These are phyloP conservation scores for Sungouiella blattae DNA, from an alignment of 805 yeast species.

Conservation along the genomic window DNA sequence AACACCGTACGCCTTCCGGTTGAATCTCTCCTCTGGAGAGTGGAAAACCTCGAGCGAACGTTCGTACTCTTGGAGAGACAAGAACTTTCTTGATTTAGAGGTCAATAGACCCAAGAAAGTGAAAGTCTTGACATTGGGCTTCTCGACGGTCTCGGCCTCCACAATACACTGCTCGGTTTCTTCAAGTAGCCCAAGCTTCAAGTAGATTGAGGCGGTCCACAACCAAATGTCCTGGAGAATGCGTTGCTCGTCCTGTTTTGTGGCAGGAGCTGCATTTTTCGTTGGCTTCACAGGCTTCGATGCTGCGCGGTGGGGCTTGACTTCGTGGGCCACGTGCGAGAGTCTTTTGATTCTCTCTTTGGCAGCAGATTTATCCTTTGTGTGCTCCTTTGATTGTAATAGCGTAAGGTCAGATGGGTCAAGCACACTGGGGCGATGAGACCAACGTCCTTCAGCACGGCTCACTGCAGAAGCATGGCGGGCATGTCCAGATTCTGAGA, in stretches of 20 bases:
- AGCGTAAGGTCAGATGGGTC: slow-evolving; percentile 22
- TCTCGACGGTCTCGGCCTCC: slow-evolving; percentile 58
- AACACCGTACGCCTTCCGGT: slow-evolving; percentile 39
- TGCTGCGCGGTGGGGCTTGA: not conserved
- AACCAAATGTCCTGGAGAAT: slow-evolving; percentile 68
- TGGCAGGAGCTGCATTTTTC: not conserved
- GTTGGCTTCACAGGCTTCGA: not conserved
- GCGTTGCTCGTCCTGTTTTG: slow-evolving; percentile 4
- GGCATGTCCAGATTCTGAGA: slow-evolving; percentile 1
- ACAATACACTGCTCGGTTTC: slow-evolving; percentile 71
- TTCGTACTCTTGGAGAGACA: slow-evolving; percentile 65
- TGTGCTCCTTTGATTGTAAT: slow-evolving; percentile 4
- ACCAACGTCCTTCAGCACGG: slow-evolving; percentile 26
- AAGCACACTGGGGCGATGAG: slow-evolving; percentile 40
- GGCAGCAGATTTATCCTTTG: slow-evolving; percentile 13
- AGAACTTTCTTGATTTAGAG: slow-evolving; percentile 37
- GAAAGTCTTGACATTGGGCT: slow-evolving; percentile 46
- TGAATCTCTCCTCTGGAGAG: slow-evolving; percentile 18
- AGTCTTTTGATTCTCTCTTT: slow-evolving; percentile 20
- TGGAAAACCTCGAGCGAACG: slow-evolving; percentile 47
- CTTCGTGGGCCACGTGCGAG: slow-evolving; percentile 9
- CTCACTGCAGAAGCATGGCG: not conserved
- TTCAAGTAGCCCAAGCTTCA: slow-evolving; percentile 46
- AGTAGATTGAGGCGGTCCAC: slow-evolving; percentile 64
- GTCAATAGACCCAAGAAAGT: slow-evolving; percentile 48